Evolutionary conservation across 2,329 filamentous ascomycete species (phyloP).

Genomic region (Epichloe scottii): DNA sequence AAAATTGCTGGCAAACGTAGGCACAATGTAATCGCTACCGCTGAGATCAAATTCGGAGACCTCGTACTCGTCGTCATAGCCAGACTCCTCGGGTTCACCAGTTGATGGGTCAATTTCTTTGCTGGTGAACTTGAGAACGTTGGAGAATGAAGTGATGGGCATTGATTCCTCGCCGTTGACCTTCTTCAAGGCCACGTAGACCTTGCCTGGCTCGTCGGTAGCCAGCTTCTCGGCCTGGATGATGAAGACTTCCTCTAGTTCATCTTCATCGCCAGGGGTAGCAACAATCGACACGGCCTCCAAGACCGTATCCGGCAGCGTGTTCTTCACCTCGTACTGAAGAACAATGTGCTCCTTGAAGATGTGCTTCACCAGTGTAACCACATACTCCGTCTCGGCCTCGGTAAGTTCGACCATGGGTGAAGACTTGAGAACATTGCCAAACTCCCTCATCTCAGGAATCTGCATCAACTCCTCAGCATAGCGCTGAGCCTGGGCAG

Average conservation of each 20-base stretch:
- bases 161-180: conserved; percentile 62
- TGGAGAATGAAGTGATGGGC: conserved; percentile 72
- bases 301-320: conserved; percentile 76
- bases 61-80: conserved; percentile 97
- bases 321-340: conserved; percentile 97
- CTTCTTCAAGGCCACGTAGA: conserved; percentile 93
- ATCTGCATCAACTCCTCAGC: conserved; percentile 77
- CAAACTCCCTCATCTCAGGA: conserved; percentile 83
- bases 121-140: conserved; percentile 89
- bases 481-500: conserved; percentile 77
- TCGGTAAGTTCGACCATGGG: conserved; percentile 80
- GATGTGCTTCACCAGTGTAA: conserved; percentile 86
- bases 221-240: conserved; percentile 73
- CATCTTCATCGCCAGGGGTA: conserved; percentile 68
- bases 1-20: conserved; percentile 89
- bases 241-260: conserved; percentile 84
- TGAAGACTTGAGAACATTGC: conserved; percentile 84
- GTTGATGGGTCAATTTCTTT: conserved; percentile 96
- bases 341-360: conserved; percentile 96
- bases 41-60: conserved; percentile 84
- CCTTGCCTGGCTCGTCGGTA: conserved; percentile 78
- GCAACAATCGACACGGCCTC: conserved; percentile 80
- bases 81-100: conserved; percentile 79
- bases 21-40: conserved; percentile 88
- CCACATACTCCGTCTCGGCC: conserved; percentile 94